These are phyloP conservation scores for Suillus sp. DNA, from an alignment of 768 basidiomycete species.

Conservation along the genomic window DNA sequence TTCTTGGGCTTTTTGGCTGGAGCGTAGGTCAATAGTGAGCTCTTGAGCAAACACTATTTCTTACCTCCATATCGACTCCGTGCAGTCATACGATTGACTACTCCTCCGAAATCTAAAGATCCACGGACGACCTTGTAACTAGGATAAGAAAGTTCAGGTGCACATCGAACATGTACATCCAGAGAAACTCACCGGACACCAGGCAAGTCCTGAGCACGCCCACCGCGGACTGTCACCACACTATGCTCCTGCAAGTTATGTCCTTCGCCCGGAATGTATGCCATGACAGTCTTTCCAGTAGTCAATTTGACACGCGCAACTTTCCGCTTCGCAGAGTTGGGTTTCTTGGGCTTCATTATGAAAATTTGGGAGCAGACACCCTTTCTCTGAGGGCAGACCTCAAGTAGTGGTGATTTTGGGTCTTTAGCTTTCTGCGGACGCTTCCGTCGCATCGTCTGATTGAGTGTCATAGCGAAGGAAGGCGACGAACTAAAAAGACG, in stretches of 20 bases:
- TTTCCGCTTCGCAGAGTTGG: conserved; percentile 98
- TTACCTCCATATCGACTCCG: conserved; percentile 93
- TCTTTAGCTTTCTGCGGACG: conserved; percentile 48
- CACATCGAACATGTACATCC: neutral
- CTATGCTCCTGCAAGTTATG: conserved; percentile 98
- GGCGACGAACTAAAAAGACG: conserved; percentile 68
- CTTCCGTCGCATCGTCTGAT: conserved; percentile 86
- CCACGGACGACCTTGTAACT: conserved; percentile 97
- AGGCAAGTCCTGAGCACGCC: conserved; percentile 95
- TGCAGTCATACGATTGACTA: conserved; percentile 76
- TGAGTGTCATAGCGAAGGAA: conserved; percentile 67
- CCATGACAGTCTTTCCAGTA: conserved; percentile 86
- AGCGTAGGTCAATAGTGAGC: neutral
- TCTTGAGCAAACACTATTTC: conserved; percentile 14
- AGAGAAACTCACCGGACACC: conserved; percentile 77
- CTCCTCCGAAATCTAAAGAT: conserved; percentile 87
- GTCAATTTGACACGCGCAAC: conserved; percentile 92
- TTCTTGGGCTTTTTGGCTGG: conserved; percentile 88
- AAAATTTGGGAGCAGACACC: conserved; percentile 86
- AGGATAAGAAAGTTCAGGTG: conserved; percentile 1
- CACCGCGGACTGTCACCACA: conserved; percentile 93
- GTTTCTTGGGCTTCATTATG: conserved; percentile 91
- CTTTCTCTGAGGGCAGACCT: conserved; percentile 82
- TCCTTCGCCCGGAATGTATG: conserved; percentile 96
- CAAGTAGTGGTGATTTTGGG: conserved; percentile 75